phyloP scores from a whole-genome alignment of 495 filamentous ascomycete species.

The Talaromyces thailandensis region DNA sequence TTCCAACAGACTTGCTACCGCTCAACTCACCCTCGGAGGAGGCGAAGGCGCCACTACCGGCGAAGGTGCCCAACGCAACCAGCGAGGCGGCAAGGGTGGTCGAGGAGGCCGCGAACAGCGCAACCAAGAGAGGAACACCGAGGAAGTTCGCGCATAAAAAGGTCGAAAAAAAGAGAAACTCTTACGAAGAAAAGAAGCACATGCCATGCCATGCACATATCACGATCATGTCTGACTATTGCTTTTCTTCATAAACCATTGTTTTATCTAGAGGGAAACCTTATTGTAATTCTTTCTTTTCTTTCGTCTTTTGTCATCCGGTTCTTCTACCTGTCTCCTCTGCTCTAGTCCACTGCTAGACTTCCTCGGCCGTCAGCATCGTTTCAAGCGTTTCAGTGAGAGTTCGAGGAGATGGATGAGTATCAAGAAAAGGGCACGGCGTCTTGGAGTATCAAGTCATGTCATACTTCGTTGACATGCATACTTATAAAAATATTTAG shows the following conservation, averaged over 20 bases:
- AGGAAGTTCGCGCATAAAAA: slow-evolving; percentile 35
- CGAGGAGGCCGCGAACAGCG: slow-evolving; percentile 33
- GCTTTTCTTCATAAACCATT: slow-evolving; percentile 13
- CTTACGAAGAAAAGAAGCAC: slow-evolving; percentile 8
- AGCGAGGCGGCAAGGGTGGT: slow-evolving; percentile 41
- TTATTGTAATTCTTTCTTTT: slow-evolving; percentile 1
- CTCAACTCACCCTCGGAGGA: slow-evolving; percentile 59
- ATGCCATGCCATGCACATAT: slow-evolving; percentile 5
- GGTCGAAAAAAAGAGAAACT: slow-evolving; percentile 3
- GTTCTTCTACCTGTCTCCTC: slow-evolving; percentile 11
- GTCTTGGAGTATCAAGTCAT: slow-evolving; percentile 22
- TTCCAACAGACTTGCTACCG: slow-evolving; percentile 84
- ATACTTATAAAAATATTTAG: slow-evolving; percentile 4
- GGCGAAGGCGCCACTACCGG: slow-evolving; percentile 32
- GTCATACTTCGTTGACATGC: slow-evolving; percentile 1
- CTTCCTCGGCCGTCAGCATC: background rate
- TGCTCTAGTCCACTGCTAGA: background rate
- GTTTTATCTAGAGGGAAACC: slow-evolving; percentile 5
- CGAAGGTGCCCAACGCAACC: slow-evolving; percentile 16
- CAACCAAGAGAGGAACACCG: slow-evolving; percentile 23
- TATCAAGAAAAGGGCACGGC: slow-evolving; percentile 18
- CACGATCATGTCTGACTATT: slow-evolving; percentile 12
- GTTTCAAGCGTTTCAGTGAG: background rate
- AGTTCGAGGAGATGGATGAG: slow-evolving; percentile 3
- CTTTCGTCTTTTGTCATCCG: slow-evolving; percentile 1